Evolutionary conservation across 179 eudicot genomes (phyloP), one percentile per base, ranked within the genome.

Genomic region (Nepenthes alata): DNA sequence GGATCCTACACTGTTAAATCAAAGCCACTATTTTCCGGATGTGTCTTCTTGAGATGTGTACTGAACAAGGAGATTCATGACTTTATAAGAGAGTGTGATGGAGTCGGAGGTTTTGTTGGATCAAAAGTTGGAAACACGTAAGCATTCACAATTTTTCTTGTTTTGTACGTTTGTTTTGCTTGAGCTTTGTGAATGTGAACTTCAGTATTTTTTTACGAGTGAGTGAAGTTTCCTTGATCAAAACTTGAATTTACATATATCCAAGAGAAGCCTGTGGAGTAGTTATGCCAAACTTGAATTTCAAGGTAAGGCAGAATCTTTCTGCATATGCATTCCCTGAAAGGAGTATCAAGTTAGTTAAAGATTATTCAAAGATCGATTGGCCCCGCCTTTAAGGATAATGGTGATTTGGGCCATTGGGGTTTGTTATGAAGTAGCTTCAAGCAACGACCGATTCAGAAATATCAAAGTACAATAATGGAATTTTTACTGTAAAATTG

Each of bases 51-150:
- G 63, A 81, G 76, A 9, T 90, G 99, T 76, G 81, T 87, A 68
- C 10, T 94, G 79, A 79, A 87, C 81, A 87, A 77, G 89, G 97
- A 87, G 61, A 45, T 85, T 15, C 99, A 90, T 63, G 96, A 90
- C 67, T 94, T 85, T 67, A 72, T 94, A 52, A 77, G 84, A 76
- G 96, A 87, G 61, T 69, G 71, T 62, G 79, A 75, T 12, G 96
- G 96, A 16, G 79, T 94, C 59, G 86, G 91, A 65, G 96, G 96
- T 57, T 94, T 94, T 71, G 59, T 87, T 68, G 96, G 95, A 70
- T 78, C 81, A 58, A 85, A 71, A 80, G 97, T 87, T 47, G 97
- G 96, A 74, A 90, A 87, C 79, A 82, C 80, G 96, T 94, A 87
- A 79, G 96, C 72, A 53, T 61, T 67, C 16, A n/a, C 36, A 53